Evolutionary conservation across 2,329 filamentous ascomycete genomes (phyloP).

Genomic region (Cladophialophora carrionii): DNA sequence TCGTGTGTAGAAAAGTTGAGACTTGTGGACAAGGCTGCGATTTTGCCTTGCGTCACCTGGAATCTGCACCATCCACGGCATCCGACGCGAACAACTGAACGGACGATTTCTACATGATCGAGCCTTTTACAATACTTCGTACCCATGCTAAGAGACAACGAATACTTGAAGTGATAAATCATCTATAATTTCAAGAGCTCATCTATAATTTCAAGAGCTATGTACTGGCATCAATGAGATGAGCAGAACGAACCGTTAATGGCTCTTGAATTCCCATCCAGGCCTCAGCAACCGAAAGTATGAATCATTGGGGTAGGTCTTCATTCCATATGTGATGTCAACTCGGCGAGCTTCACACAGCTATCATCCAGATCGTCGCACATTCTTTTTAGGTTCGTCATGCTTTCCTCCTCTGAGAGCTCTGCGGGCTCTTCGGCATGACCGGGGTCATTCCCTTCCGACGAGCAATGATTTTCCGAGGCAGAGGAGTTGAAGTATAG

Average conservation of each 20-base stretch:
- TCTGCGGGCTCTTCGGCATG: neutral
- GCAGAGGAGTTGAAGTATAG: conserved; percentile 26
- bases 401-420: conserved; percentile 22
- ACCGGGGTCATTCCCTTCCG: conserved; percentile 13
- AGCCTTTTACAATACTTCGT: too few species aligned
- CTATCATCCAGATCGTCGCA: conserved; percentile 33
- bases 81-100: too few species aligned
- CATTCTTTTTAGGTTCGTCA: conserved; percentile 24
- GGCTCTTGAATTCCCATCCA: neutral
- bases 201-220: conserved; percentile 10
- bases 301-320: neutral
- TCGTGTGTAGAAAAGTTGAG: neutral
- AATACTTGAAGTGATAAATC: neutral
- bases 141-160: neutral
- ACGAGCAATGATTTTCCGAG: conserved; percentile 21
- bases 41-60: neutral
- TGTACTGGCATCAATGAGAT: conserved; percentile 1
- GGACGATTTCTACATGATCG: neutral
- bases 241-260: conserved; percentile 5
- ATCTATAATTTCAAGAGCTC: conserved; percentile 10
- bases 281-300: neutral
- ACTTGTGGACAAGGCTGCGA: neutral
- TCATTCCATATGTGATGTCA: conserved; percentile 27
- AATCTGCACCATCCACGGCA: neutral
- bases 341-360: conserved; percentile 26